These are phyloP conservation scores for Plasmodium knowlesi DNA, from an alignment of 169 alveolate genomes.

Conservation along the genomic window DNA sequence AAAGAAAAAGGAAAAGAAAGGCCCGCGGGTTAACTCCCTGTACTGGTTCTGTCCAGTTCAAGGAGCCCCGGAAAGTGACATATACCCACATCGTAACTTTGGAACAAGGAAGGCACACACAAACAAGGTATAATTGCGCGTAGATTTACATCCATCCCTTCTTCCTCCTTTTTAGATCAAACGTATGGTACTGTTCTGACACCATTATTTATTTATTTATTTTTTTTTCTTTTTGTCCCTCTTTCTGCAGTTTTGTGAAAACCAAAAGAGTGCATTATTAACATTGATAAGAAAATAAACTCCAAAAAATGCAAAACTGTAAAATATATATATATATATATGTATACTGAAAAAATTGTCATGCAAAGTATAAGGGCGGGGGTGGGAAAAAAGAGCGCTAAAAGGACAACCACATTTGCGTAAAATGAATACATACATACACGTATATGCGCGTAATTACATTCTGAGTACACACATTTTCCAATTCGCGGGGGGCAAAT, in stretches of 20 bases:
- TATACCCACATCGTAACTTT: not conserved
- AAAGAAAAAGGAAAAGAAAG: not conserved
- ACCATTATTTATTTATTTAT: not conserved
- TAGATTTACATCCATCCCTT: not conserved
- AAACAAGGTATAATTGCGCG: not conserved
- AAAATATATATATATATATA: not conserved
- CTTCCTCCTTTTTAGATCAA: not conserved
- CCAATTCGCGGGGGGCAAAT: not conserved
- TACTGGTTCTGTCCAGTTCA: not conserved
- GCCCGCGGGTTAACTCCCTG: not conserved
- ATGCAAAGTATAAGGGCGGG: not conserved
- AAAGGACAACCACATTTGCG: not conserved
- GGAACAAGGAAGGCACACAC: not conserved
- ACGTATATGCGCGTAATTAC: not conserved
- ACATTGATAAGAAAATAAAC: not conserved
- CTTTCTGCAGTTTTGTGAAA: not conserved
- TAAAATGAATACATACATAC: not conserved
- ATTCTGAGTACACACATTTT: not conserved
- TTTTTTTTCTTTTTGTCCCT: not conserved
- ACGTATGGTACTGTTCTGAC: not conserved
- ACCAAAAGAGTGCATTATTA: not conserved
- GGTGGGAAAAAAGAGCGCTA: not conserved
- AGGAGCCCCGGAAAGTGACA: not conserved
- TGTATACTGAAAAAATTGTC: not conserved
- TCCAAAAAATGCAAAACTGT: not conserved